Percentiles rank a stretch among this genome's conserved stretches.
Evolutionary conservation across 164 flowering plant species (phyloP).

Genomic region (Berberis thunbergii): DNA sequence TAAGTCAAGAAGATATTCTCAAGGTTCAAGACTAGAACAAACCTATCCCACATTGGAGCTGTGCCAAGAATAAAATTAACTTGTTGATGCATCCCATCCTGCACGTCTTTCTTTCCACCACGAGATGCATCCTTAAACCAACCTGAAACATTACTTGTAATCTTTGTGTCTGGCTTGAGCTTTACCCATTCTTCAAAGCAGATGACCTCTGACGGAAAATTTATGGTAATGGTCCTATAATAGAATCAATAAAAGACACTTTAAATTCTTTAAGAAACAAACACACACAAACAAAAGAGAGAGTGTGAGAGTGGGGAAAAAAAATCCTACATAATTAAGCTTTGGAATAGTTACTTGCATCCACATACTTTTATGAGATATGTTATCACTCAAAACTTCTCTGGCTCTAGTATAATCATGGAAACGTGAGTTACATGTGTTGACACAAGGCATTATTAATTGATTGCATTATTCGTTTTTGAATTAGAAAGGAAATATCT

Average conservation of each 20-base stretch:
- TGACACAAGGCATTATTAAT: too few relatives aligned
- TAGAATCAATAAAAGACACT: not conserved
- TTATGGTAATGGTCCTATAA: constrained; percentile 40
- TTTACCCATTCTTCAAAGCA: constrained; percentile 59
- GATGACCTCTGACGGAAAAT: constrained; percentile 72
- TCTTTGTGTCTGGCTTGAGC: constrained; percentile 55
- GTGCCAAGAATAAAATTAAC: constrained; percentile 61
- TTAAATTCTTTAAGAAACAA: too few relatives aligned
- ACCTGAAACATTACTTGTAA: constrained; percentile 50
- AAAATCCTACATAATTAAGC: too few relatives aligned
- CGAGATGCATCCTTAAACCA: constrained; percentile 77
- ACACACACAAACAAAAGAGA: too few relatives aligned
- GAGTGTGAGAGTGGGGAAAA: too few relatives aligned
- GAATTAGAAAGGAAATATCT: too few relatives aligned
- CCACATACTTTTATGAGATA: too few relatives aligned
- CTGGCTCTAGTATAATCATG: too few relatives aligned
- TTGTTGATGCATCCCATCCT: constrained; percentile 50
- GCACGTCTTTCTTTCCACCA: constrained; percentile 65
- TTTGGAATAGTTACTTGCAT: too few relatives aligned
- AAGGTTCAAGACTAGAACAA: constrained; percentile 11
- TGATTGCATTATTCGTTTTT: too few relatives aligned
- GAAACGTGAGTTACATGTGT: too few relatives aligned
- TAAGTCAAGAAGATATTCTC: not conserved
- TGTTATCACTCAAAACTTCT: too few relatives aligned
- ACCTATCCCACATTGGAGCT: constrained; percentile 97